A percentile compares a stretch with the other conserved stretches of the same genome.
Conservation (phyloP, 1,284 basidiomycete species). For the Pterulicium gracile region DNA sequence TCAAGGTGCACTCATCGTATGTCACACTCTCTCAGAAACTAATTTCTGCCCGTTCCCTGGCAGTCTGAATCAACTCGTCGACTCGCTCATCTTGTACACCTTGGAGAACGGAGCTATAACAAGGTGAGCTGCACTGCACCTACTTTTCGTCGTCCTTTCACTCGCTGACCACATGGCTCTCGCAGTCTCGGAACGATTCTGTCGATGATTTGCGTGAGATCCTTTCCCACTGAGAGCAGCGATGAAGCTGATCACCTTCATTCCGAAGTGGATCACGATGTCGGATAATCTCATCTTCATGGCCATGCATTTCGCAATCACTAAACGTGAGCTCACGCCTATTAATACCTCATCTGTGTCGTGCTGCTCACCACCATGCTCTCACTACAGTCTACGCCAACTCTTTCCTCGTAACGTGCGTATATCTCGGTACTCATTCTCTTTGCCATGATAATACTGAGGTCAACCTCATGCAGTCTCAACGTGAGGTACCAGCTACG, state of each 20-base stretch:
- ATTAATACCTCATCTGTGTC: background rate
- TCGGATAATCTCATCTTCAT: background rate
- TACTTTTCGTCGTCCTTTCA: background rate
- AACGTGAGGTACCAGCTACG: background rate
- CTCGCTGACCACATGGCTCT: background rate
- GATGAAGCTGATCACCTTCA: background rate
- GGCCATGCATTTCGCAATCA: background rate
- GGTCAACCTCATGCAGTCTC: background rate
- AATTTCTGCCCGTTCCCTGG: background rate
- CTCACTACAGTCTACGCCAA: background rate
- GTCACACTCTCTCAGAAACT: background rate
- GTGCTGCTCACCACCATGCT: too few species aligned
- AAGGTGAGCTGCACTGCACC: too few species aligned
- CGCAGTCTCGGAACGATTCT: background rate
- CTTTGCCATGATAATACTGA: background rate
- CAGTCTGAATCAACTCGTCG: background rate
- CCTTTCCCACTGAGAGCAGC: too few species aligned
- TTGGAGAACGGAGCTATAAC: background rate
- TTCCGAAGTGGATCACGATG: background rate
- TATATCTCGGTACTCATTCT: background rate
- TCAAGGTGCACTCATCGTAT: background rate
- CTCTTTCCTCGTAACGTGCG: background rate
- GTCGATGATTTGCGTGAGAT: background rate
- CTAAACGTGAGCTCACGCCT: background rate
- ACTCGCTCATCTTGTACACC: background rate